These are phyloP conservation scores for Mortierella alpina DNA, from an alignment of 192 early-diverging fungal species.

Conservation along the genomic window DNA sequence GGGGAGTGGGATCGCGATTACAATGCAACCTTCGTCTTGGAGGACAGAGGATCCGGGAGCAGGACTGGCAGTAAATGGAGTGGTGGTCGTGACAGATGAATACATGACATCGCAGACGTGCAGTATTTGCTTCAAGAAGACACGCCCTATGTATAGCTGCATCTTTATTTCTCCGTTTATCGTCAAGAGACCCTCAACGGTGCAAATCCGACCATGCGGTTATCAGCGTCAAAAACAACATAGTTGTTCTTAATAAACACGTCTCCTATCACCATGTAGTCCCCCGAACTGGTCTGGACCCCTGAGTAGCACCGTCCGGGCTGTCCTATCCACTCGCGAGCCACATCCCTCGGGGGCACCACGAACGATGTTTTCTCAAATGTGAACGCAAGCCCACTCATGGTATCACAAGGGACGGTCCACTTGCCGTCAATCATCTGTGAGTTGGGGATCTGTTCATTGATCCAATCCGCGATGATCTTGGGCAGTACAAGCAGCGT, in stretches of 20 bases:
- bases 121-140: too few species aligned
- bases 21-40: too few species aligned
- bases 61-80: too few species aligned
- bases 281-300: conserved; percentile 22
- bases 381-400: neutral
- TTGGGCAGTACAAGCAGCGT: conserved; percentile 52
- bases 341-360: conserved; percentile 30
- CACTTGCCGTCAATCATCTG: neutral
- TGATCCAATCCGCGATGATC: neutral
- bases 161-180: too few species aligned
- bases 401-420: conserved; percentile 30
- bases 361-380: conserved; percentile 24
- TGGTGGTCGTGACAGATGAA: too few species aligned
- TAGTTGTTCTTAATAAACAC: conserved; percentile 78
- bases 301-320: conserved; percentile 26
- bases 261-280: conserved; percentile 70
- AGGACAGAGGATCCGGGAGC: too few species aligned
- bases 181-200: conserved; percentile 29
- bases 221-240: conserved; percentile 70
- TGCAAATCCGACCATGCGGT: conserved; percentile 67
- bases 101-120: too few species aligned
- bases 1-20: too few species aligned
- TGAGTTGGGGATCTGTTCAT: conserved; percentile 11
- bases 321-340: conserved; percentile 7
- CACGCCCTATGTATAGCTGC: too few species aligned